Conservation (phyloP, 768 basidiomycete species). For the Galerina sulciceps region DNA sequence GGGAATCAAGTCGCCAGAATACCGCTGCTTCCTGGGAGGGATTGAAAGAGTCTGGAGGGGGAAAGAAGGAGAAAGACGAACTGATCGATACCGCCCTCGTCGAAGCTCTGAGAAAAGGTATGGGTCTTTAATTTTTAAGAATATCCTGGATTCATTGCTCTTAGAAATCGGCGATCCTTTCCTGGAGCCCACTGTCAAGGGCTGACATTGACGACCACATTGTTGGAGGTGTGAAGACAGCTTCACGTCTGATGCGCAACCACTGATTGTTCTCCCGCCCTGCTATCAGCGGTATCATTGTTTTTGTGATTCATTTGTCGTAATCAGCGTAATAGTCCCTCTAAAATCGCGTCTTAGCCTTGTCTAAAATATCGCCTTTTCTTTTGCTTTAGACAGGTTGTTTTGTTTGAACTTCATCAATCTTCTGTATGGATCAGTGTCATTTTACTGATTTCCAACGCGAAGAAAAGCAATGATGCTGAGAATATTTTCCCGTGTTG, state of each 20-base stretch:
- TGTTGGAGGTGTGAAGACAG: not conserved
- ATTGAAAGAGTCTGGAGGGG: slow-evolving; percentile 34
- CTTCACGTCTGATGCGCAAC: not conserved
- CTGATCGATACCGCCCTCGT: slow-evolving; percentile 53
- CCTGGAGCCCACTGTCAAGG: slow-evolving; percentile 34
- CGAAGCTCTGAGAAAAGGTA: slow-evolving; percentile 60
- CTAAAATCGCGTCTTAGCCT: too few relatives aligned
- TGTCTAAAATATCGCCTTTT: too few relatives aligned
- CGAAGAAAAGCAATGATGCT: too few relatives aligned
- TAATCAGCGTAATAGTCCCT: too few relatives aligned
- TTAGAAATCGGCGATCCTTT: slow-evolving; percentile 64
- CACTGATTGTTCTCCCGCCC: too few relatives aligned
- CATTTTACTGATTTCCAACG: too few relatives aligned
- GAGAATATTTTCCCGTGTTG: too few relatives aligned
- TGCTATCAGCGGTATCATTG: too few relatives aligned
- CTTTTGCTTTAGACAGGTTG: too few relatives aligned
- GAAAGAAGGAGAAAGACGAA: slow-evolving; percentile 61
- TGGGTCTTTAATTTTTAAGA: slow-evolving; percentile 9
- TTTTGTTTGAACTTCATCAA: too few relatives aligned
- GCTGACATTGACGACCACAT: not conserved
- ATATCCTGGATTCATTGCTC: not conserved
- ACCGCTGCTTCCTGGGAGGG: slow-evolving; percentile 18
- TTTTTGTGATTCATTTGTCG: too few relatives aligned
- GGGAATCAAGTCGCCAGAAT: slow-evolving; percentile 23
- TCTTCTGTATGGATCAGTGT: too few relatives aligned